These are phyloP conservation scores for Priceomyces haplophilus DNA, from an alignment of 805 yeast genomes.

Conservation along the genomic window DNA sequence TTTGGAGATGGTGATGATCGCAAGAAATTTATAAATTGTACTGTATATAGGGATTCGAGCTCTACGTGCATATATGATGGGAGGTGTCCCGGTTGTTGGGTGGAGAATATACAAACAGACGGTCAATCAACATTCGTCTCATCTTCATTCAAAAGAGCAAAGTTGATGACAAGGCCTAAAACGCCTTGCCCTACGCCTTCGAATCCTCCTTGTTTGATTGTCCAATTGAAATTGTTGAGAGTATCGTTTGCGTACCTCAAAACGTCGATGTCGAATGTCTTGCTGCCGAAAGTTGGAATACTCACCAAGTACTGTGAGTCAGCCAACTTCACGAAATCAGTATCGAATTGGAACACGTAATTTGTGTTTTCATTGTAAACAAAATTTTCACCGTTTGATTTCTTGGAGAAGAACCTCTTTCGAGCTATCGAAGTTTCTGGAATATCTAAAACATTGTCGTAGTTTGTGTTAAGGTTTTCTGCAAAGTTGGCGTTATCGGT, in stretches of 20 bases:
- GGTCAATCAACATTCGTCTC: too few relatives aligned
- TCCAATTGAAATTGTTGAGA: constrained; percentile 46
- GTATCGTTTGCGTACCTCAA: constrained; percentile 41
- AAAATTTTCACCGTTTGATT: constrained; percentile 32
- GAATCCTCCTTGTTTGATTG: constrained; percentile 35
- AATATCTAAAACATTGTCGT: constrained; percentile 21
- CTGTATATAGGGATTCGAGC: neutral
- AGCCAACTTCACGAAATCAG: constrained; percentile 50
- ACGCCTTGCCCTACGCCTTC: constrained; percentile 32
- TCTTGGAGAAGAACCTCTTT: constrained; percentile 37
- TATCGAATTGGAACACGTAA: constrained; percentile 53
- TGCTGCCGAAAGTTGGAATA: constrained; percentile 46
- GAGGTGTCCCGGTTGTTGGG: too few relatives aligned
- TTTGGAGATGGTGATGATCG: neutral
- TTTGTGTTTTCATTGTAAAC: constrained; percentile 33
- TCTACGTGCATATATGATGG: too few relatives aligned
- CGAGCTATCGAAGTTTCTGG: constrained; percentile 38
- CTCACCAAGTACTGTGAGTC: constrained; percentile 49
- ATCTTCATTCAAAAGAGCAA: constrained; percentile 35
- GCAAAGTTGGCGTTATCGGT: constrained; percentile 10
- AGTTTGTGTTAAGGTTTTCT: constrained; percentile 25
- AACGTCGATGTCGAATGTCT: constrained; percentile 45
- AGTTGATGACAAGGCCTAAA: constrained; percentile 36
- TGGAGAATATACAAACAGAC: too few relatives aligned
- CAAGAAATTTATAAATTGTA: neutral